Percentiles rank a stretch among this genome's conserved stretches.
Evolutionary conservation across 371 early-diverging fungal genomes (phyloP).

Genomic region (Blastocladiella emersonii): DNA sequence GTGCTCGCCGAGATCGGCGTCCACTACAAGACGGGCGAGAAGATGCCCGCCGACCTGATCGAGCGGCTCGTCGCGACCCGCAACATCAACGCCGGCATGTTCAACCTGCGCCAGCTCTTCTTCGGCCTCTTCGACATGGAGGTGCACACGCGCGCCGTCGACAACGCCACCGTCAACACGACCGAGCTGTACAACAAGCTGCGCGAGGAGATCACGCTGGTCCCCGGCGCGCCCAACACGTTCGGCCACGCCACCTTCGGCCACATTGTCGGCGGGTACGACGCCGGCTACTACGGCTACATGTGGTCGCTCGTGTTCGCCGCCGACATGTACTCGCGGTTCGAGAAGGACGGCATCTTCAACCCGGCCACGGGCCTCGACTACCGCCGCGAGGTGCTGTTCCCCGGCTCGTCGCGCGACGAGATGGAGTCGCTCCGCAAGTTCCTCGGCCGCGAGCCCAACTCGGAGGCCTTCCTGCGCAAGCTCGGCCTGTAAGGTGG

Average conservation of each 20-base stretch:
- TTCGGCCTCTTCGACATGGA: constrained; percentile 62
- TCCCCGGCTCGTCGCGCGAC: constrained; percentile 57
- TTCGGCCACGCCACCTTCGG: constrained; percentile 36
- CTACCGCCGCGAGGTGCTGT: constrained; percentile 49
- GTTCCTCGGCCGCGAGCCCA: constrained; percentile 75
- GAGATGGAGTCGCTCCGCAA: constrained; percentile 50
- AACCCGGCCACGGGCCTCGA: constrained; percentile 32
- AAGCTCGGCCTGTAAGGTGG: neutral
- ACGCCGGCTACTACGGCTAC: constrained; percentile 34
- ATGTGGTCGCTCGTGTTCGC: constrained; percentile 73
- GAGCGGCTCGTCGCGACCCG: constrained; percentile 49
- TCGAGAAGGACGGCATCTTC: constrained; percentile 39
- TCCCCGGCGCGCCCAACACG: constrained; percentile 32
- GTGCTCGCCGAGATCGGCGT: constrained; percentile 51
- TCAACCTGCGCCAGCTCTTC: constrained; percentile 60
- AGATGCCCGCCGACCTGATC: constrained; percentile 57
- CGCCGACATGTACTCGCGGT: constrained; percentile 71
- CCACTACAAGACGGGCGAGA: constrained; percentile 54
- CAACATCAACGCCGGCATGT: constrained; percentile 56
- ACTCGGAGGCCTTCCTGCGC: constrained; percentile 49
- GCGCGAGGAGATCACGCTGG: constrained; percentile 44
- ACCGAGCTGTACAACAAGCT: constrained; percentile 42
- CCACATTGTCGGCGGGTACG: constrained; percentile 68
- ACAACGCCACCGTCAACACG: constrained; percentile 29
- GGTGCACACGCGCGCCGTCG: constrained; percentile 37